Conservation (phyloP, 345 rosid genomes). For the thale cress (Arabidopsis thaliana) region DNA sequence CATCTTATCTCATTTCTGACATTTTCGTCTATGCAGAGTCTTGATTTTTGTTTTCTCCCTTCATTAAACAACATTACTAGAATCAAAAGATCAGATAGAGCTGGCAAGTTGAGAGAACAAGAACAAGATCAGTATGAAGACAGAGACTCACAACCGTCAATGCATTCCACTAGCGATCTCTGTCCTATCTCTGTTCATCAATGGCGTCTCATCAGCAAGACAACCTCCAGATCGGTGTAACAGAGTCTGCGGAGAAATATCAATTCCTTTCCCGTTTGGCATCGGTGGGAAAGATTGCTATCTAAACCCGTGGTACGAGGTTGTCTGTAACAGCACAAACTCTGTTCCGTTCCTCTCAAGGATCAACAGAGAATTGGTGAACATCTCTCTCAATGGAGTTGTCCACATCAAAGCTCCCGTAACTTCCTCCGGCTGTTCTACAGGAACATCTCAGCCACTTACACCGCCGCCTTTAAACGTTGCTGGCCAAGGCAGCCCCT, state of each 20-base stretch:
- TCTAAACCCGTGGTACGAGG: conserved; percentile 46
- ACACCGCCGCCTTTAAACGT: conserved; percentile 25
- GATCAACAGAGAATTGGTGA: conserved; percentile 38
- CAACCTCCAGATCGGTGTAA: conserved; percentile 37
- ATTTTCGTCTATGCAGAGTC: background rate
- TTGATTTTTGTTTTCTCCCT: background rate
- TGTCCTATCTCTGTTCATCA: conserved; percentile 31
- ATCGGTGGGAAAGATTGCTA: conserved; percentile 38
- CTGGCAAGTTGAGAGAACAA: background rate
- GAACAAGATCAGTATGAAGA: conserved; percentile 10
- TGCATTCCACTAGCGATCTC: background rate
- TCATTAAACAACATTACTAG: background rate
- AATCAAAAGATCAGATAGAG: background rate
- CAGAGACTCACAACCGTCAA: conserved; percentile 22
- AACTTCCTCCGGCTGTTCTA: conserved; percentile 39
- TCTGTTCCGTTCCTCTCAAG: conserved; percentile 38
- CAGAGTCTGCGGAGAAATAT: conserved; percentile 35
- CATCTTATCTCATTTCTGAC: background rate
- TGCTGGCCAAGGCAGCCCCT: conserved; percentile 41
- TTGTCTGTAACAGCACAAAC: conserved; percentile 28
- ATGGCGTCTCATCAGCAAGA: conserved; percentile 35
- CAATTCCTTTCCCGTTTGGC: conserved; percentile 40
- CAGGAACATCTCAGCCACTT: background rate
- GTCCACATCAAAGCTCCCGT: conserved; percentile 40
- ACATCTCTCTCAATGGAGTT: conserved; percentile 25